Evolutionary conservation across 1,284 basidiomycete species (phyloP).

Genomic region (Rhodotorula sp.): DNA sequence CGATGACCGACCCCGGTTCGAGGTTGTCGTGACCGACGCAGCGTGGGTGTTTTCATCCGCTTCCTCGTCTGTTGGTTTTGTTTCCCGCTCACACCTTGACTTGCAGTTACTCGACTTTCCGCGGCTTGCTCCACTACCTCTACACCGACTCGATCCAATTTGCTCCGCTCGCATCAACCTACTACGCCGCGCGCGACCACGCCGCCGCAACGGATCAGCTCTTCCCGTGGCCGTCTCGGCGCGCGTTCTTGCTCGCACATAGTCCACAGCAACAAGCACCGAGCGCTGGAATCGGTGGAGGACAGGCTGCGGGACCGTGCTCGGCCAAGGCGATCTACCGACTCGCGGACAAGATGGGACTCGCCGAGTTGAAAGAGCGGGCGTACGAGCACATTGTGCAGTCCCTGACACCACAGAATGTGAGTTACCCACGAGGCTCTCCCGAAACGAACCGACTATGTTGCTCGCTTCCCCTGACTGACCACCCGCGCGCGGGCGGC

Average conservation of each 20-base stretch:
- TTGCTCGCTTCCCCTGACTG: not conserved
- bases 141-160: slow-evolving; percentile 51
- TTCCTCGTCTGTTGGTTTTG: too few relatives aligned
- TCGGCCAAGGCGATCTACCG: slow-evolving; percentile 46
- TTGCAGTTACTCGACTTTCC: slow-evolving; percentile 48
- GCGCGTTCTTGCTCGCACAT: slow-evolving; percentile 32
- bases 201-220: slow-evolving; percentile 14
- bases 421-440: not conserved
- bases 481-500: too few relatives aligned
- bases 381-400: slow-evolving; percentile 45
- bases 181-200: slow-evolving; percentile 41
- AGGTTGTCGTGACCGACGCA: slow-evolving; percentile 38
- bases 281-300: not conserved
- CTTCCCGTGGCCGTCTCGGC: slow-evolving; percentile 35
- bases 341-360: slow-evolving; percentile 46
- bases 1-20: slow-evolving; percentile 24
- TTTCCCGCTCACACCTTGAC: not conserved
- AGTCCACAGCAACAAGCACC: not conserved
- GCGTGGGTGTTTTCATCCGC: slow-evolving; percentile 15
- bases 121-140: slow-evolving; percentile 50
- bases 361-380: slow-evolving; percentile 44
- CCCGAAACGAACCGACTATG: not conserved
- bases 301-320: slow-evolving; percentile 8
- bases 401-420: slow-evolving; percentile 42
- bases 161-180: slow-evolving; percentile 45